Evolutionary conservation across 768 basidiomycete species (phyloP).

Genomic region (Tricholoma furcatifolium): DNA sequence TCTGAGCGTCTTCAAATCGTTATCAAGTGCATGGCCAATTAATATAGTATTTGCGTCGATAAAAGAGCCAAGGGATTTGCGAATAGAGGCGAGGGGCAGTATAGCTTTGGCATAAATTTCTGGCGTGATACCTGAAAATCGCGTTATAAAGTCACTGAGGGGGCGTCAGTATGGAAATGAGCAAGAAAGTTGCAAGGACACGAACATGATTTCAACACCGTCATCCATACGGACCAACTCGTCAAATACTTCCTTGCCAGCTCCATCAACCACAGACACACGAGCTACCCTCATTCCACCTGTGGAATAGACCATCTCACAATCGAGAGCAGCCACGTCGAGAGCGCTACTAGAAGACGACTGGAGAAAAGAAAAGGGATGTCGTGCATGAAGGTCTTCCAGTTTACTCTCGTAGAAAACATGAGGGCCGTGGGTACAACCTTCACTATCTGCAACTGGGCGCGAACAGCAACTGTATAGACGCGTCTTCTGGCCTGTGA

Average conservation of each 20-base stretch:
- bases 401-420: slow-evolving; percentile 83
- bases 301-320: slow-evolving; percentile 96
- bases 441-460: slow-evolving; percentile 53
- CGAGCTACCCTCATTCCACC: slow-evolving; percentile 90
- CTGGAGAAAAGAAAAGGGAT: slow-evolving; percentile 60
- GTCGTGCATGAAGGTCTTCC: slow-evolving; percentile 67
- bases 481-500: slow-evolving; percentile 64
- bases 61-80: slow-evolving; percentile 64
- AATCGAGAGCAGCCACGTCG: slow-evolving; percentile 88
- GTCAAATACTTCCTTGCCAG: slow-evolving; percentile 76
- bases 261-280: slow-evolving; percentile 83
- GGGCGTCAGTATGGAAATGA: background rate
- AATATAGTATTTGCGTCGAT: slow-evolving; percentile 83
- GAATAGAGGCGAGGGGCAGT: slow-evolving; percentile 63
- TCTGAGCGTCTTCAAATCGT: slow-evolving; percentile 88
- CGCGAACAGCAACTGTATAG: slow-evolving; percentile 81
- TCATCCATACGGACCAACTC: slow-evolving; percentile 80
- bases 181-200: slow-evolving; percentile 40
- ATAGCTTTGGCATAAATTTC: slow-evolving; percentile 60
- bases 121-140: slow-evolving; percentile 80
- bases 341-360: slow-evolving; percentile 36
- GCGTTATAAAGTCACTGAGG: slow-evolving; percentile 84
- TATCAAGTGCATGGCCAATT: slow-evolving; percentile 90
- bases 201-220: slow-evolving; percentile 74
- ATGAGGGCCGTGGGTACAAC: slow-evolving; percentile 80